These are phyloP conservation scores for Podosphaera xanthii DNA, from an alignment of 2,329 filamentous ascomycete genomes.

Conservation along the genomic window DNA sequence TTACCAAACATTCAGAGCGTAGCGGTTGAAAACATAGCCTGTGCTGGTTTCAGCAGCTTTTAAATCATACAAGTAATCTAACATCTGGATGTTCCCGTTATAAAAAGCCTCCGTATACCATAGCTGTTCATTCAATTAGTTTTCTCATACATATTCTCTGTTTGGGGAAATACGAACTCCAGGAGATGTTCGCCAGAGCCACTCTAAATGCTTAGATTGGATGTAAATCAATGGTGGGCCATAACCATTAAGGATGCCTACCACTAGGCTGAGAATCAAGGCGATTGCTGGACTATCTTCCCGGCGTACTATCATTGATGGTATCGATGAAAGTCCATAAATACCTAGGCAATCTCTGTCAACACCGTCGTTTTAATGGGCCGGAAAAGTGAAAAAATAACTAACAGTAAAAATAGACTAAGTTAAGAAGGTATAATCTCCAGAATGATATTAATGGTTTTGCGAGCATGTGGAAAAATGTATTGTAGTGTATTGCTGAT, in stretches of 20 bases:
- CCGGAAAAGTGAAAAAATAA: not conserved
- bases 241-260: conserved; percentile 29
- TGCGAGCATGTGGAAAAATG: conserved; percentile 25
- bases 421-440: conserved; percentile 25
- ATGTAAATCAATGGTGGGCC: conserved; percentile 27
- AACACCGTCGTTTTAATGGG: no score
- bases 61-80: conserved; percentile 27
- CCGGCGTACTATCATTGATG: conserved; percentile 29
- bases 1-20: conserved; percentile 21
- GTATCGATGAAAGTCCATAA: conserved; percentile 28
- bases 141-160: not conserved
- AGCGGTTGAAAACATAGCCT: conserved; percentile 24
- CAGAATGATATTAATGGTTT: conserved; percentile 27
- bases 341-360: conserved; percentile 14
- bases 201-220: conserved; percentile 27
- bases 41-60: conserved; percentile 21
- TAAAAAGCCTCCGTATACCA: conserved; percentile 35
- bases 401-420: conserved; percentile 30
- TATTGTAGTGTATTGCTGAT: conserved; percentile 30
- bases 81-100: conserved; percentile 25
- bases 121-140: conserved; percentile 6
- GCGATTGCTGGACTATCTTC: conserved; percentile 34
- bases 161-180: conserved; percentile 14
- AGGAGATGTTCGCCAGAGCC: conserved; percentile 30
- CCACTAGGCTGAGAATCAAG: conserved; percentile 29